Base-by-base conservation (phyloP, 2,329 filamentous ascomycete genomes). In the Cadophora luteo-olivacea region DNA sequence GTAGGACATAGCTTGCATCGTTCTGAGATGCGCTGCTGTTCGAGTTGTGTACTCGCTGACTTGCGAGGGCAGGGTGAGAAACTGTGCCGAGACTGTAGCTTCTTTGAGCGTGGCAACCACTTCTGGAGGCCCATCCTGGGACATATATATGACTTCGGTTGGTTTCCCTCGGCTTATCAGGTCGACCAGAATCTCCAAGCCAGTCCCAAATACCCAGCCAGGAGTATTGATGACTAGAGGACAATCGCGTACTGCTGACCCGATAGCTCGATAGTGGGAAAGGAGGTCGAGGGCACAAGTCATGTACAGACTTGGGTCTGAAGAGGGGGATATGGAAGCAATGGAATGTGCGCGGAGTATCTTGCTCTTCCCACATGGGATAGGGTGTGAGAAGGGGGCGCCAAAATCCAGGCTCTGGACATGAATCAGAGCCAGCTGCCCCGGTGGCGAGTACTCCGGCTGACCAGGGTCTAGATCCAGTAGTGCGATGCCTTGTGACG, bases 1-100 rank as follows among this genome's bases (percentile, higher is more conserved):
- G 74, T 94, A 95, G 0, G 91, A 90, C 84, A 93, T 89, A n/a
- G 85, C 87, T 73, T 94, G 91, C 90, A 95, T 93, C 6, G 86
- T 85, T 62, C 91, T 83, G 2, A 92, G 79, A 69, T 94, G 89
- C 0, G 87, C 84, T 0, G 91, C 85, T 11, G 89, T 91, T 48
- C 89, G 83, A 3, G 85, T 81, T 0, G 83, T 83, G 51, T 82
- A 82, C 51, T 88, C 85, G n/a, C 83, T 83, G 9, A 84, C 78
- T 72, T 89, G 86, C 0, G 90, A 89, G 5, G 89, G 85, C 4
- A 93, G 80, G 5, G 83, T 81, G 49, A 81, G 79, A 55, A 91
- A 82, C 0, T 75, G 73, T 5, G 79, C 80, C 33, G 77, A 73
- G 12, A 73, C 74, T 19, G 81, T 82, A 25, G 80, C 79, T 38